Evolutionary conservation across 306 rosid genomes (phyloP).

Genomic region (Cajanus cajan): DNA sequence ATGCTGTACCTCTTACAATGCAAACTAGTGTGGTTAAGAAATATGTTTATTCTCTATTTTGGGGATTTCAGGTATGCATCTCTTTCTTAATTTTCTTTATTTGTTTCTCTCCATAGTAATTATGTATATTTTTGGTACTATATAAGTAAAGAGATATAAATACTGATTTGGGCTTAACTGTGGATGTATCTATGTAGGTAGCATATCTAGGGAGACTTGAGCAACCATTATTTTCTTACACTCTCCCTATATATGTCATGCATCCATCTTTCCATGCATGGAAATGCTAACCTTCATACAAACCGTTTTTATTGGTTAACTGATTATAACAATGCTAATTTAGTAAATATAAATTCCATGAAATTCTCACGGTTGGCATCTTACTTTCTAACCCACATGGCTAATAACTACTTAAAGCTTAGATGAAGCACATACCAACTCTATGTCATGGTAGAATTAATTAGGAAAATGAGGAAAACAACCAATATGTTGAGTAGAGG

Average conservation of each 20-base stretch:
- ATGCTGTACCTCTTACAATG: slow-evolving; percentile 16
- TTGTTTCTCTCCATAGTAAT: background rate
- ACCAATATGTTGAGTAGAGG: background rate
- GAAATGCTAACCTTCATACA: no score
- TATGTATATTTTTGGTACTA: background rate
- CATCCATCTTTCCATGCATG: background rate
- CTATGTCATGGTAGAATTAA: background rate
- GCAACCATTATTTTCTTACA: background rate
- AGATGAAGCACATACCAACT: background rate
- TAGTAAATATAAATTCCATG: background rate
- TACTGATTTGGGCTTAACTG: background rate
- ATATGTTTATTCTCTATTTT: slow-evolving; percentile 25
- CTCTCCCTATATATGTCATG: background rate
- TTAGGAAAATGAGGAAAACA: background rate
- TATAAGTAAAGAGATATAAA: background rate
- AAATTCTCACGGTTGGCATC: background rate
- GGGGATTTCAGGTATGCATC: slow-evolving; percentile 33
- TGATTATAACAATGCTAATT: background rate
- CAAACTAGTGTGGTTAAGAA: background rate
- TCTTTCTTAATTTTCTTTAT: background rate
- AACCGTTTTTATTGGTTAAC: background rate
- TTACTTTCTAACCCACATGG: background rate
- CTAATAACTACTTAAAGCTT: background rate
- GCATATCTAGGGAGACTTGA: background rate
- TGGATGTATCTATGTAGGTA: no score